Conservation (phyloP, 108 stramenopile species). For the Cyclostephanos invisitatus region DNA sequence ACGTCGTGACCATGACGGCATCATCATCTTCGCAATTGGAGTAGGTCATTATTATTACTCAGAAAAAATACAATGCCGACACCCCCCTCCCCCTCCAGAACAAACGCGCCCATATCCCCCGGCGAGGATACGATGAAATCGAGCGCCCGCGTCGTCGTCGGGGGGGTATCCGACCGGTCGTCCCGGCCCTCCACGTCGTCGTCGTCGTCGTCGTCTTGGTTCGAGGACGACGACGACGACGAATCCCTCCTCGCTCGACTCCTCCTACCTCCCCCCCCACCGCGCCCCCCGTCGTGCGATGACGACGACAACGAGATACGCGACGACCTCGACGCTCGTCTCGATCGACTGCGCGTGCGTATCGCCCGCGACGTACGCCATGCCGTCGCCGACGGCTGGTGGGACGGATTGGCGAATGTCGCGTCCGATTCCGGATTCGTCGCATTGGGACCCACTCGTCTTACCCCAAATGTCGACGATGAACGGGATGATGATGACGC, state of each 20-base stretch:
- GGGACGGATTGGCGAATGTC: background rate
- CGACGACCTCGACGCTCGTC: background rate
- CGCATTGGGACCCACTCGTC: background rate
- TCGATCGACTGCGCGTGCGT: conserved; percentile 7
- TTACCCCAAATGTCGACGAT: background rate
- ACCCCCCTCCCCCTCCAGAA: too few relatives aligned
- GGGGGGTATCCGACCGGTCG: too few relatives aligned
- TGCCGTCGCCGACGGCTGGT: conserved; percentile 19
- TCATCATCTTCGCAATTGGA: too few relatives aligned
- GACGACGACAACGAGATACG: background rate
- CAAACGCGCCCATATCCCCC: too few relatives aligned
- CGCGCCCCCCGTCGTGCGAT: background rate
- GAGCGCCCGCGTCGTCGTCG: too few relatives aligned
- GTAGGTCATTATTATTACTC: too few relatives aligned
- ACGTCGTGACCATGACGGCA: too few relatives aligned
- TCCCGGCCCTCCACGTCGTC: too few relatives aligned
- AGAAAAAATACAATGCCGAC: too few relatives aligned
- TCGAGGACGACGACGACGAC: conserved; percentile 24
- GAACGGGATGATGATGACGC: background rate
- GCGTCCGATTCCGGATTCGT: conserved; percentile 16
- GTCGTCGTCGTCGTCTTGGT: conserved; percentile 9
- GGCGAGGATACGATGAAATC: too few relatives aligned
- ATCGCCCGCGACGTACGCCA: conserved; percentile 5
- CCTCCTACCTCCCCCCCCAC: background rate
- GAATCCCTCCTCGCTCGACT: conserved; percentile 15